Conservation (phyloP, 352 stramenopile genomes). For the Aphanomyces invadans region DNA sequence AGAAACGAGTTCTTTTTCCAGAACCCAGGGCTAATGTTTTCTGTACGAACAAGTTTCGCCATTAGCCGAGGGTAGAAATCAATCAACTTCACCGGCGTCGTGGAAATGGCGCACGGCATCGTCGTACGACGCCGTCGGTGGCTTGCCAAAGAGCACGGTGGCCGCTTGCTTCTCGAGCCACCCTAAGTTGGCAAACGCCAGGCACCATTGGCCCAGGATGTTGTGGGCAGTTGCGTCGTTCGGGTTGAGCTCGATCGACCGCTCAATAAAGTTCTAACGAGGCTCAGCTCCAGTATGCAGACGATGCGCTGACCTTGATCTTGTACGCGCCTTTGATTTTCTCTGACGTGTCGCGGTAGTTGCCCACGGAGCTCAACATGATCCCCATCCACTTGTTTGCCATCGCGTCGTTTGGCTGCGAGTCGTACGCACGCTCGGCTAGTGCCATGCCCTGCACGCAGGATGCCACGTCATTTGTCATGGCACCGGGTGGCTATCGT, state of each 20-base stretch:
- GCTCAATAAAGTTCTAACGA: constrained; percentile 45
- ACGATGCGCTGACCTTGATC: constrained; percentile 36
- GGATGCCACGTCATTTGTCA: neutral
- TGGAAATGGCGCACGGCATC: constrained; percentile 49
- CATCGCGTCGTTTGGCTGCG: constrained; percentile 38
- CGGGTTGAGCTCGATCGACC: constrained; percentile 66
- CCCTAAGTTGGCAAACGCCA: constrained; percentile 68
- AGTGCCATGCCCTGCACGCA: constrained; percentile 31
- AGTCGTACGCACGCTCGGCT: constrained; percentile 45
- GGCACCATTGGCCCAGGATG: constrained; percentile 67
- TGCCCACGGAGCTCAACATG: constrained; percentile 52
- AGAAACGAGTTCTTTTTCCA: constrained; percentile 77
- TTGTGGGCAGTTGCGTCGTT: constrained; percentile 52
- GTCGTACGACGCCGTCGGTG: constrained; percentile 53
- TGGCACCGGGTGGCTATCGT: neutral
- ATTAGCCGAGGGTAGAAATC: neutral
- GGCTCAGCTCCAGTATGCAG: neutral
- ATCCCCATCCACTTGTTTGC: constrained; percentile 76
- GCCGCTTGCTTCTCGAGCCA: constrained; percentile 69
- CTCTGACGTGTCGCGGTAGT: constrained; percentile 54
- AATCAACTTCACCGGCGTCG: constrained; percentile 31
- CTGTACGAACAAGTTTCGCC: constrained; percentile 27
- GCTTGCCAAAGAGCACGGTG: constrained; percentile 53
- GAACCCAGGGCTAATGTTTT: constrained; percentile 51
- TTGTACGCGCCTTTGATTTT: constrained; percentile 62